Evolutionary conservation across 1,284 basidiomycete species (phyloP), one percentile per base, ranked within the genome.

Genomic region (Sporisorium exsertum): DNA sequence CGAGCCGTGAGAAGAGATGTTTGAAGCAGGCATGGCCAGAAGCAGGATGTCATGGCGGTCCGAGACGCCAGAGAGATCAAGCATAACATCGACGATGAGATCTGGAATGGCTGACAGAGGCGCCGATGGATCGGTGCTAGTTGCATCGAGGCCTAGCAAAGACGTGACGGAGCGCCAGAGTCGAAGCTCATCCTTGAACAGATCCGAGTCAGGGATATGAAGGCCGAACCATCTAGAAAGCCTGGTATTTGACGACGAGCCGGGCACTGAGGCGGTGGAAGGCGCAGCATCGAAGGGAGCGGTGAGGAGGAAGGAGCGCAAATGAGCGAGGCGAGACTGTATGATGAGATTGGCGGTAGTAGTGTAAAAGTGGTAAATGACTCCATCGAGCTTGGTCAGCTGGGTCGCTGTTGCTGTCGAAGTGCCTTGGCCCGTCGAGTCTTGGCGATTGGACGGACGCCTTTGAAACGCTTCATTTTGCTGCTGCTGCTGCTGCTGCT

Each of bases 341-440:
- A 81, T 74, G 27, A 87, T 57, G 50, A 87, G 72, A 29, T 84
- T 80, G 37, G 80, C 75, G 1, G 85, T 83, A 72, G 86, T 86
- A 52, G 80, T 58, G 73, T 83, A 86, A 62, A 87, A 86, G 65
- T 86, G 86, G 72, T 84, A 79, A 32, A 66, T 55, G 58, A 80
- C 74, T 20, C 73, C 75, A 37, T 70, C 72, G 35, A 79, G 62
- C 59, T 82, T 78, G 40, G 71, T 64, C 29, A 62, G 26, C 43
- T 77, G 69, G 33, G 64, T 64, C 20, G 40, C 40, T 51, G 58
- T 42, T 4, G 63, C 26, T 12, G 53, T 29, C 16, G 55, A 45
- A 24, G 45, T 53, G 32, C 29, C 42, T 32, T 26, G 37, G 24
- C 59, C 29, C 12, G 49, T 18, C 22, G 50, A 35, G 12, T 60